phyloP scores from a whole-genome alignment of 1,284 basidiomycete genomes.

The Lignosus rhinocerotis region DNA sequence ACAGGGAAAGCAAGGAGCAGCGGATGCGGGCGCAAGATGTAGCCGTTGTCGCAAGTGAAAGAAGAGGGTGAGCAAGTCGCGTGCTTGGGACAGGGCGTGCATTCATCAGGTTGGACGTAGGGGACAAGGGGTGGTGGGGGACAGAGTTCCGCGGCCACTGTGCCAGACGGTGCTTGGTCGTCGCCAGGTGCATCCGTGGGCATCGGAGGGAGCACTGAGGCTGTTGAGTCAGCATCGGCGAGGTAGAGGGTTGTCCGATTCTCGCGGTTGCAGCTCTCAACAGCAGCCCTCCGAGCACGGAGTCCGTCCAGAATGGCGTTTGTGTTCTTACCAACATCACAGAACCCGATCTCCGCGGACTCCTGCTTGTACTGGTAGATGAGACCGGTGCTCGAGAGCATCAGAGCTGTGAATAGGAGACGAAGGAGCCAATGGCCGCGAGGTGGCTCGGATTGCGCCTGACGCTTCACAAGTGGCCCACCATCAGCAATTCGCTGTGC shows the following conservation, averaged over 20 bases:
- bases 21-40: constrained; percentile 67
- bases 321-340: constrained; percentile 65
- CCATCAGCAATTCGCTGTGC: constrained; percentile 41
- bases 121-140: constrained; percentile 56
- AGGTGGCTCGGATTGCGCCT: neutral
- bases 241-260: constrained; percentile 47
- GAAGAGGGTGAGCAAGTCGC: constrained; percentile 70
- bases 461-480: constrained; percentile 23
- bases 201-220: constrained; percentile 20
- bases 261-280: constrained; percentile 61
- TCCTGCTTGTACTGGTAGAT: constrained; percentile 60
- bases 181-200: constrained; percentile 17
- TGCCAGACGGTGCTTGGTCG: neutral
- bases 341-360: constrained; percentile 80
- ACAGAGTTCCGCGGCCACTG: constrained; percentile 41
- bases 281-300: constrained; percentile 44
- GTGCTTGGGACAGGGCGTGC: constrained; percentile 84
- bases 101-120: constrained; percentile 65
- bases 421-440: constrained; percentile 32
- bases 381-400: constrained; percentile 42
- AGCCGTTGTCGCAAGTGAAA: constrained; percentile 75
- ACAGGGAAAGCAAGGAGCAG: constrained; percentile 56
- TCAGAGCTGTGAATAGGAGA: constrained; percentile 40
- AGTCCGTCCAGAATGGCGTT: constrained; percentile 61
- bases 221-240: constrained; percentile 32